These are phyloP conservation scores for Liriodendron chinense DNA, from an alignment of 164 flowering plant genomes.

Conservation along the genomic window DNA sequence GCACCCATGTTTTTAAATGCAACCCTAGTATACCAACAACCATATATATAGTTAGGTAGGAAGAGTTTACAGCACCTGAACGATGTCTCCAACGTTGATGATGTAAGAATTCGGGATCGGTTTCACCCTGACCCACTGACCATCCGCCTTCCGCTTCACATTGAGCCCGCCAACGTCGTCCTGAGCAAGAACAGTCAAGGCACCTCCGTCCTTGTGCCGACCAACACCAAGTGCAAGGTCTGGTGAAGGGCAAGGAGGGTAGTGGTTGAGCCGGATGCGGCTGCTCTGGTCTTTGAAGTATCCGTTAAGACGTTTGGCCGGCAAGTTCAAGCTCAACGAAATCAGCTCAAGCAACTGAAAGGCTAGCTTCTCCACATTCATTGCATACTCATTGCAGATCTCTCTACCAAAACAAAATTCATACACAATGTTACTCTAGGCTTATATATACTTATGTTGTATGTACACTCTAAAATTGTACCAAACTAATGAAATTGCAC, in stretches of 20 bases:
- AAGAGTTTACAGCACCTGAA: conserved; percentile 41
- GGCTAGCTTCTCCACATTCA: conserved; percentile 25
- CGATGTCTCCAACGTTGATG: conserved; percentile 51
- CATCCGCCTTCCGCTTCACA: conserved; percentile 44
- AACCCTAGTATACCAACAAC: too few species aligned
- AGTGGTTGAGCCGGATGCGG: conserved; percentile 34
- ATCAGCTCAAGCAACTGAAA: conserved; percentile 26
- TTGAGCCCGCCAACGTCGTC: conserved; percentile 38
- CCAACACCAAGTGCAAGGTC: conserved; percentile 38
- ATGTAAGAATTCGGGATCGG: conserved; percentile 46
- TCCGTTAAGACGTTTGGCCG: conserved; percentile 21
- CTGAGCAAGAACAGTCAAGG: conserved; percentile 33
- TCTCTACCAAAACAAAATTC: conserved; percentile 12
- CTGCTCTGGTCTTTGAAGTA: conserved; percentile 34
- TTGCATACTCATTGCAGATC: conserved; percentile 20
- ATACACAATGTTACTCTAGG: not conserved
- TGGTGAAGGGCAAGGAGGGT: conserved; percentile 40
- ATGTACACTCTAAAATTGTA: too few species aligned
- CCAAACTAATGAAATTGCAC: too few species aligned
- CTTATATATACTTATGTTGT: not conserved
- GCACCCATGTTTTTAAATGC: too few species aligned
- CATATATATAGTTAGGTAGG: not conserved
- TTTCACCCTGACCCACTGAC: conserved; percentile 44
- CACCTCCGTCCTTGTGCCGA: conserved; percentile 38
- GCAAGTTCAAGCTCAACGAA: conserved; percentile 28